These are phyloP conservation scores for Pleurotus ostreatus DNA, from an alignment of 768 basidiomycete species.

Conservation along the genomic window DNA sequence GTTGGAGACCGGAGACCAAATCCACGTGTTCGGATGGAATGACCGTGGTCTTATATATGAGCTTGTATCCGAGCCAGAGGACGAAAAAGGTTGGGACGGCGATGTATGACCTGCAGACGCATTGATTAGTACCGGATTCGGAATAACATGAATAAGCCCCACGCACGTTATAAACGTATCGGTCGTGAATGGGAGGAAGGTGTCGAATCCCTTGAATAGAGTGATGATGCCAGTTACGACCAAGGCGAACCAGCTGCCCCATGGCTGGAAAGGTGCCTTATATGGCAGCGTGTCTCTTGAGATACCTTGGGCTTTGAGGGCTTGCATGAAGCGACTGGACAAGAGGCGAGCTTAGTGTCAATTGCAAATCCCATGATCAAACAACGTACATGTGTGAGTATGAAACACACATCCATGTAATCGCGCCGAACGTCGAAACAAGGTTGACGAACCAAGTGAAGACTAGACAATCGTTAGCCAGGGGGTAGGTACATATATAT, in stretches of 20 bases:
- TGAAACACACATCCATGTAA: slow-evolving; percentile 50
- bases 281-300: slow-evolving; percentile 40
- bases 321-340: slow-evolving; percentile 40
- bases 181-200: slow-evolving; percentile 44
- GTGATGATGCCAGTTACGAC: slow-evolving; percentile 47
- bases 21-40: slow-evolving; percentile 51
- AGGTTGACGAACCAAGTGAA: slow-evolving; percentile 48
- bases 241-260: slow-evolving; percentile 57
- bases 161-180: slow-evolving; percentile 62
- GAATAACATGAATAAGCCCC: not conserved
- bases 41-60: slow-evolving; percentile 28
- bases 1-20: slow-evolving; percentile 51
- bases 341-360: not conserved
- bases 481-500: not conserved
- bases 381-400: slow-evolving; percentile 54
- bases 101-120: slow-evolving; percentile 37
- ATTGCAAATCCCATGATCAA: not conserved
- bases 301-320: slow-evolving; percentile 35
- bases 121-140: not conserved
- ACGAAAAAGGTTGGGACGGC: slow-evolving; percentile 37
- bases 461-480: slow-evolving; percentile 34
- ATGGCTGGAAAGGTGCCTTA: slow-evolving; percentile 62
- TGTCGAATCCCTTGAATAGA: slow-evolving; percentile 55
- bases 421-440: slow-evolving; percentile 42
- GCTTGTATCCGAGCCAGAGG: slow-evolving; percentile 39